Evolutionary conservation across 192 early-diverging fungal genomes (phyloP), one percentile per base, ranked within the genome.

Genomic region (Coemansia sp.): DNA sequence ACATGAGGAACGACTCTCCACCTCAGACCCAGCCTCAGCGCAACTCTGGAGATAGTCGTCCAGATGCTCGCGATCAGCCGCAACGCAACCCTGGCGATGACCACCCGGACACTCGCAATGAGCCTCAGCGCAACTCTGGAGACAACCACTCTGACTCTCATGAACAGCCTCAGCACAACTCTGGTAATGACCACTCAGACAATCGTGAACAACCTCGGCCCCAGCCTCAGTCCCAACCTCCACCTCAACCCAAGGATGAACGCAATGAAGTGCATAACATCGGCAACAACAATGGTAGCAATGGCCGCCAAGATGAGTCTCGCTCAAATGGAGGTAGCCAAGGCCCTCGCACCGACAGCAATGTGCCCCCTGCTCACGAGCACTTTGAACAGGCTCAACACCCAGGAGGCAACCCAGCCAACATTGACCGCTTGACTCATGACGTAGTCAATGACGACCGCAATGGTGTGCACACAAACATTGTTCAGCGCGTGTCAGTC

Each of bases 381-480:
- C 79, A 82, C 40, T 48, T 75, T 59, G 73, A 82, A 45, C 70
- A 70, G 10, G 39, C 69, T 6, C 73, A 76, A 56, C 73, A 76
- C 39, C 70, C 70, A 0, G 69, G 63, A 9, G 70, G 65, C 31
- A 73, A 82, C 43, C 79, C 73, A 21, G 70, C 64, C 70, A 76
- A 73, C 35, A 36, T 82, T 42, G 70, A 76, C 9, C 59, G 37
- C 18, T 7, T 70, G 11, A 68, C 59, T 3, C 73, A 76, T 0
- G 70, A 76, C 9, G 37, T 76, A 36, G 63, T 82, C 40, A 76
- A 82, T 37, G 76, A 78, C 38, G 43, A 69, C 39, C 58, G 46
- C 31, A 69, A 69, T 13, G 67, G 70, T 16, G 63, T 76, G 5
- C 79, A 82, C 34, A 50, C 70, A 0, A 76, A 69, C 38, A 42